Percentiles rank a stretch among this genome's conserved stretches.
Evolutionary conservation across 2,329 filamentous ascomycete genomes (phyloP).

Genomic region (Leptodontidium sp.): DNA sequence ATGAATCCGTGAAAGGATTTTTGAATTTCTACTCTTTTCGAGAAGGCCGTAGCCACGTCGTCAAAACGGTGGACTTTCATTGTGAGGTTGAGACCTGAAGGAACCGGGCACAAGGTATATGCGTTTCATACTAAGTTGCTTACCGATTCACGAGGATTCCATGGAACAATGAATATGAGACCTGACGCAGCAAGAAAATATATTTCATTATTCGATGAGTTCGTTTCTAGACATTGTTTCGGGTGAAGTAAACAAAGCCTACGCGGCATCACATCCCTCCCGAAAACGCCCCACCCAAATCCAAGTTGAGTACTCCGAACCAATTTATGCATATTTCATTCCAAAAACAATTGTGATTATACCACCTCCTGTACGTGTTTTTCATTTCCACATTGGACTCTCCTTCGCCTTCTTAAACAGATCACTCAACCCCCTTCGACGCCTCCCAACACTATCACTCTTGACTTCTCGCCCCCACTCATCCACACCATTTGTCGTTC

Average conservation of each 20-base stretch:
- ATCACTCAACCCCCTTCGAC: constrained; percentile 24
- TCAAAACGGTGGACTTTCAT: too few relatives aligned
- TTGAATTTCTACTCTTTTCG: too few relatives aligned
- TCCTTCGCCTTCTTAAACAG: constrained; percentile 26
- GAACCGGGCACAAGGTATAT: too few relatives aligned
- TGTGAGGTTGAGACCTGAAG: too few relatives aligned
- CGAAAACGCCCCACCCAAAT: not conserved
- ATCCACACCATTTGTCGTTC: constrained; percentile 19
- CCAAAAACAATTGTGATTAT: too few relatives aligned
- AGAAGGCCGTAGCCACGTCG: too few relatives aligned
- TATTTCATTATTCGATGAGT: not conserved
- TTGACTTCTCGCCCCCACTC: constrained; percentile 21
- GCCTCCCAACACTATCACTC: constrained; percentile 3
- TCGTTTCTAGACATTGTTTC: not conserved
- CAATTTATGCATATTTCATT: not conserved
- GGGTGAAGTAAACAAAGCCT: not conserved
- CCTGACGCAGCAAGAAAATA: not conserved
- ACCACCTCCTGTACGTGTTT: too few relatives aligned
- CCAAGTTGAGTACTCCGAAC: not conserved
- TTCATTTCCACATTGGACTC: constrained; percentile 4
- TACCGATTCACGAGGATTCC: too few relatives aligned
- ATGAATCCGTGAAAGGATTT: too few relatives aligned
- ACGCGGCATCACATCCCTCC: not conserved
- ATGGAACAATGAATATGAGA: too few relatives aligned
- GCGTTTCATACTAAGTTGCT: too few relatives aligned